Base-by-base conservation (phyloP, 2,329 filamentous ascomycete genomes). In the Macroventuria anomochaeta region DNA sequence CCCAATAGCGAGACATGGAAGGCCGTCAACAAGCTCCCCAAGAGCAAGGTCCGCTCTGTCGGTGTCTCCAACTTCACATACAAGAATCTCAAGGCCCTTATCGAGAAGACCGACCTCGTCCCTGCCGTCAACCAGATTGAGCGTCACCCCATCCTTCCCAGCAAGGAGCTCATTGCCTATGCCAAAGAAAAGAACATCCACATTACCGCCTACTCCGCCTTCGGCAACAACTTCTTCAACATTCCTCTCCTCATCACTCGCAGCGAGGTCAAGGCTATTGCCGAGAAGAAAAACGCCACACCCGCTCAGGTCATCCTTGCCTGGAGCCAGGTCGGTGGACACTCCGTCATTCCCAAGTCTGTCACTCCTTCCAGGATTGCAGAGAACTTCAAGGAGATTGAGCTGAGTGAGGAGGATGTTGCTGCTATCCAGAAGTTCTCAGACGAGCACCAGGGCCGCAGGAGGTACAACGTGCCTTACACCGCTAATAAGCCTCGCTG, bases 291-390 rank as follows among this genome's bases (percentile, higher is more conserved):
- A 15, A 81, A 85, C 3, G 82, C 88, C 21, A 85, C 86, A 8
- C 83, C 90, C 7, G 88, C 89, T 7, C 91, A 96, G 81, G 82
- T 96, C 32, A 82, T 96, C 56, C 82, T 96, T 63, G 84, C 91
- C 67, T 96, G 92, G 92, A 85, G 90, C 38, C 96, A 90, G n/a
- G 91, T 96, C 82, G 63, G 64, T 15, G 66, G 64, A 13, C 61
- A 66, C 55, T 66, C 63, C 13, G 66, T 69, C 32, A 68, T 69
- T n/a, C 67, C 67, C 33, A 69, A 69, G 53, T 67, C 64, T 7
- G 65, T 69, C 5, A 69, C 65, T 0, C 54, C 67, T 12, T 57
- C 63, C 18, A 55, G 67, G 25, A 69, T 69, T 29, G 60, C 60
- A 1, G 65, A 65, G 55, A 69, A 69, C 59, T 69, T 68, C 58